phyloP scores from a whole-genome alignment of 768 basidiomycete species.

The Lactifluus piperatus region DNA sequence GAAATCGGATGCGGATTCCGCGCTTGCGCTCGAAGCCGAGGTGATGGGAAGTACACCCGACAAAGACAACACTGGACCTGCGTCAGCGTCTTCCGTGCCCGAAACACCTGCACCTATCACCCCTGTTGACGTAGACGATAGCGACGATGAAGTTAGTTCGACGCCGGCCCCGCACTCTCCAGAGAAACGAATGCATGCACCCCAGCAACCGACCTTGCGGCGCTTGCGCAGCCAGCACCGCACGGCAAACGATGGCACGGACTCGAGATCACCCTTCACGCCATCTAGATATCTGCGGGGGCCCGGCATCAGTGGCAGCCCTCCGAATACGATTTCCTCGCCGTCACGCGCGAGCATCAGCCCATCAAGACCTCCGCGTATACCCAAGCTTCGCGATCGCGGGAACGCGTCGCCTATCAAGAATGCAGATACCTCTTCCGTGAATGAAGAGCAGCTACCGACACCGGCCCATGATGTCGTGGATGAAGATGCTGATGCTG shows the following conservation, averaged over 20 bases:
- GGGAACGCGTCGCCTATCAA: background rate
- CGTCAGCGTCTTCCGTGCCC: slow-evolving; percentile 12
- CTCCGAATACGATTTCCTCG: slow-evolving; percentile 7
- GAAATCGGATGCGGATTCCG: slow-evolving; percentile 22
- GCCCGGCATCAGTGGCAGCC: slow-evolving; percentile 14
- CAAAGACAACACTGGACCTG: slow-evolving; percentile 11
- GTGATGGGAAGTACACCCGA: slow-evolving; percentile 7
- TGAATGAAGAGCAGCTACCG: slow-evolving; percentile 19
- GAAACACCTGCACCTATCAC: slow-evolving; percentile 18
- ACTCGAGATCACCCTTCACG: slow-evolving; percentile 6
- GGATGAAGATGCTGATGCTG: slow-evolving; percentile 23
- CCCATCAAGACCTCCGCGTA: background rate
- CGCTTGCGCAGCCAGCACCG: slow-evolving; percentile 16
- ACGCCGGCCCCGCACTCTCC: slow-evolving; percentile 6
- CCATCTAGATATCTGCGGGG: slow-evolving; percentile 14
- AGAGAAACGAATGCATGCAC: slow-evolving; percentile 15
- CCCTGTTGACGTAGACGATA: slow-evolving; percentile 7
- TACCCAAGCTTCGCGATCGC: slow-evolving; percentile 1
- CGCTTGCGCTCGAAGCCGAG: slow-evolving; percentile 7
- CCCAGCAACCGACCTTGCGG: slow-evolving; percentile 6
- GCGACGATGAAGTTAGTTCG: slow-evolving; percentile 5
- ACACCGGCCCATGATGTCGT: slow-evolving; percentile 10
- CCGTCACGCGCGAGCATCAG: slow-evolving; percentile 7
- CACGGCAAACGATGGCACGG: background rate
- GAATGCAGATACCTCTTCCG: slow-evolving; percentile 10